phyloP scores from a whole-genome alignment of 306 rosid species.

The Prunus dulcis region DNA sequence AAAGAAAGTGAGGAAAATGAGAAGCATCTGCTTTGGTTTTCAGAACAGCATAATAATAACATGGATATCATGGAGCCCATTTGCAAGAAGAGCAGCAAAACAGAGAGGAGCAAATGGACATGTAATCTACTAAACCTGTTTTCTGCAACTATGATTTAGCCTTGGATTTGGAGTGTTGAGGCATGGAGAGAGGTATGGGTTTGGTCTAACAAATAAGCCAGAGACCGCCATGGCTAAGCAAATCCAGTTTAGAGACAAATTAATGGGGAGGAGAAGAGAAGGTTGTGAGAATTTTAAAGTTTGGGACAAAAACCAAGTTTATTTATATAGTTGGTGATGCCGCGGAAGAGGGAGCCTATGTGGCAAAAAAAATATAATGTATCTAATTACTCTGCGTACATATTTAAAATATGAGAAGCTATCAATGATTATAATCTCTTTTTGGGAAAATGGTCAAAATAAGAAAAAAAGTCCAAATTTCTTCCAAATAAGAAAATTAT shows the following conservation, averaged over 20 bases:
- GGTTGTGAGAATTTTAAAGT: background rate
- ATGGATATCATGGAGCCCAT: slow-evolving; percentile 3
- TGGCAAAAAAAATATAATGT: background rate
- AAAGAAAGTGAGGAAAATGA: background rate
- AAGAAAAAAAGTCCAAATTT: background rate
- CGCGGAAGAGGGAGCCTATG: background rate
- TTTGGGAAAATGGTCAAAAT: background rate
- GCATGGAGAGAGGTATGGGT: slow-evolving; percentile 29
- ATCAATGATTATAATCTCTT: background rate
- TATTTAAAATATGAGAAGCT: background rate
- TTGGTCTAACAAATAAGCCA: slow-evolving; percentile 38
- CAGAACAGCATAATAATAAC: background rate
- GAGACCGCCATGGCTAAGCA: slow-evolving; percentile 51
- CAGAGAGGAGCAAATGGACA: background rate
- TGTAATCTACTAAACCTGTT: slow-evolving; percentile 40
- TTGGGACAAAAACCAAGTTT: slow-evolving; percentile 23
- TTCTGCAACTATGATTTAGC: slow-evolving; percentile 33
- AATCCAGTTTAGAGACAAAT: slow-evolving; percentile 18
- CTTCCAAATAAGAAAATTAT: background rate
- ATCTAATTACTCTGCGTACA: background rate
- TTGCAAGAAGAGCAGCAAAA: background rate
- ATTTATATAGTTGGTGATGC: slow-evolving; percentile 19
- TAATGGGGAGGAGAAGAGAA: background rate
- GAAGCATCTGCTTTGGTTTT: background rate
- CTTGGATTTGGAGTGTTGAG: slow-evolving; percentile 27